These are phyloP conservation scores for Chlorella sp. DNA, from an alignment of 139 green algal genomes.

Conservation along the genomic window DNA sequence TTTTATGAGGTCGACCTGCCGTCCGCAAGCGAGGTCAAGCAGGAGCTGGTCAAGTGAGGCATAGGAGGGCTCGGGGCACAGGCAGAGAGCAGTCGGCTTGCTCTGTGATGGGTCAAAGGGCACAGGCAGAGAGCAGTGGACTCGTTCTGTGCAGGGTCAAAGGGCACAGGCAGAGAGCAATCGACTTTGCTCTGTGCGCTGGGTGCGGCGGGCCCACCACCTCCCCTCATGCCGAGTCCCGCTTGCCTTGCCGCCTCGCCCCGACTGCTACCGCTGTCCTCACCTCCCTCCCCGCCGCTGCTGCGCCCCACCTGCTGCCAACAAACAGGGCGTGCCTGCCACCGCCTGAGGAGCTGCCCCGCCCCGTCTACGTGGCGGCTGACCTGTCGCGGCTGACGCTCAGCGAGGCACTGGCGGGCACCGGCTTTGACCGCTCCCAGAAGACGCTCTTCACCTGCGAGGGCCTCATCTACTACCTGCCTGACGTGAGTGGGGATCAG, in stretches of 20 bases:
- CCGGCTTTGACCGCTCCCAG: conserved; percentile 58
- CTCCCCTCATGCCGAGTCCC: not conserved
- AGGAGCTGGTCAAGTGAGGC: conserved; percentile 55
- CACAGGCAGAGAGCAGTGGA: too few relatives aligned
- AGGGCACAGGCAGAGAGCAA: too few relatives aligned
- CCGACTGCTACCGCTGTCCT: not conserved
- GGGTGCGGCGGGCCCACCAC: not conserved
- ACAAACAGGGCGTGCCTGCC: conserved; percentile 41
- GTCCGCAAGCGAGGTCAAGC: conserved; percentile 60
- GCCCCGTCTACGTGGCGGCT: conserved; percentile 67
- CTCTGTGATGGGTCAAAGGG: too few relatives aligned
- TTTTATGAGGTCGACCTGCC: conserved; percentile 80
- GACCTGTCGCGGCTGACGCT: conserved; percentile 64
- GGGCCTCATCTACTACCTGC: conserved; percentile 77
- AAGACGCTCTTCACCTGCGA: conserved; percentile 73
- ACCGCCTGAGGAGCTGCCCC: conserved; percentile 41
- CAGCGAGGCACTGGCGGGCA: conserved; percentile 54
- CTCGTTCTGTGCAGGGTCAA: not conserved
- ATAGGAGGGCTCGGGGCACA: not conserved
- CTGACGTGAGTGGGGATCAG: conserved; percentile 19
- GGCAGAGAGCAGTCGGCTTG: not conserved
- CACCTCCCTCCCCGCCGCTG: not conserved
- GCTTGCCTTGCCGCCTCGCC: too few relatives aligned
- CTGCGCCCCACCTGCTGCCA: not conserved
- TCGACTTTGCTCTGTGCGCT: not conserved